Evolutionary conservation across 108 stramenopile genomes (phyloP).

Genomic region (Mayamaea pseudoterrestris): DNA sequence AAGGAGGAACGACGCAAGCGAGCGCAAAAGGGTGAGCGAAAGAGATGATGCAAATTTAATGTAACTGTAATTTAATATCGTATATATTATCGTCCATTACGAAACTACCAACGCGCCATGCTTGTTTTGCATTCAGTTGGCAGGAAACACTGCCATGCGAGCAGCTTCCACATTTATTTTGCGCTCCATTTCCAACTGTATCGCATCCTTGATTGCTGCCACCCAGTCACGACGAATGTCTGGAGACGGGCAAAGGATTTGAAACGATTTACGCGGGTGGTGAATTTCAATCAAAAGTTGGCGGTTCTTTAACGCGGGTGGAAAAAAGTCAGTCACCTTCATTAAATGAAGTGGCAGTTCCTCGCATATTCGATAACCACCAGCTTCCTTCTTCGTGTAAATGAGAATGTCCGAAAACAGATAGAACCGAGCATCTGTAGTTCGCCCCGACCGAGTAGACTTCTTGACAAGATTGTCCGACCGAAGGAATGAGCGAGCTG

Average conservation of each 20-base stretch:
- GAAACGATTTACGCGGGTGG: constrained; percentile 87
- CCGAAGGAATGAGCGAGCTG: constrained; percentile 61
- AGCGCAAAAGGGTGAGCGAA: constrained; percentile 40
- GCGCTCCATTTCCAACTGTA: constrained; percentile 23
- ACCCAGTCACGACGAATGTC: constrained; percentile 32
- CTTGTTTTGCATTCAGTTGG: too few species aligned
- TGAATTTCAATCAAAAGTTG: constrained; percentile 70
- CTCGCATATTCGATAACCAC: constrained; percentile 31
- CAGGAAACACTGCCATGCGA: constrained; percentile 14
- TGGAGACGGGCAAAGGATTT: constrained; percentile 30
- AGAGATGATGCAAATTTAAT: constrained; percentile 7
- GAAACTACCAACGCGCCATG: not conserved
- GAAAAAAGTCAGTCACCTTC: constrained; percentile 74
- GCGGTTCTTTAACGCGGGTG: constrained; percentile 22
- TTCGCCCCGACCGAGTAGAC: constrained; percentile 60
- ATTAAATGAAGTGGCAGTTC: constrained; percentile 75
- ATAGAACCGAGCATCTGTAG: constrained; percentile 77
- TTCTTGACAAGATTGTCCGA: constrained; percentile 82
- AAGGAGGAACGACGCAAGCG: constrained; percentile 50
- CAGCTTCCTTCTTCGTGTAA: constrained; percentile 26
- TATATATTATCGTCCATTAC: not conserved
- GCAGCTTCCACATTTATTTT: constrained; percentile 28
- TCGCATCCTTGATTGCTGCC: constrained; percentile 14
- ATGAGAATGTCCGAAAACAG: constrained; percentile 84
- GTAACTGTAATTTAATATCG: not conserved